Percentiles rank a stretch among this genome's conserved stretches.
phyloP scores from a whole-genome alignment of 768 basidiomycete species.

The Lactarius hatsudake region DNA sequence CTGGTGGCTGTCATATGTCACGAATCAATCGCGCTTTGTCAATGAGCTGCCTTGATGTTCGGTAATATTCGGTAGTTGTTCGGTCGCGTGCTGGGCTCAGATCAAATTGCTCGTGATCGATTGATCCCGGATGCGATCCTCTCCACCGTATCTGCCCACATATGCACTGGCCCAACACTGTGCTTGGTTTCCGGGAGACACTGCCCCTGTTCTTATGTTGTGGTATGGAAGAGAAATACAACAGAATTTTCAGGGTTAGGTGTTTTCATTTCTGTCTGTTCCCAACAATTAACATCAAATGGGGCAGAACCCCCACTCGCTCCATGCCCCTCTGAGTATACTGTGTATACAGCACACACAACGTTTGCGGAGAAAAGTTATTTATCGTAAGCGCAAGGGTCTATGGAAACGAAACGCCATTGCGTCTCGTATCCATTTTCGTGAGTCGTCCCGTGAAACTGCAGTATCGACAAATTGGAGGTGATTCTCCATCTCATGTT shows the following conservation, averaged over 20 bases:
- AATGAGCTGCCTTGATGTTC: background rate
- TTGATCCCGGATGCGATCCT: background rate
- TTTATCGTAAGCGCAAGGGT: background rate
- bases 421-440: background rate
- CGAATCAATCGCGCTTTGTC: background rate
- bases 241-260: background rate
- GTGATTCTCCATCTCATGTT: background rate
- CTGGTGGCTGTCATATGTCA: background rate
- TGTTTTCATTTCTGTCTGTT: background rate
- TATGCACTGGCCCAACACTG: background rate
- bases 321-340: background rate
- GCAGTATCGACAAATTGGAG: background rate
- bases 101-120: background rate
- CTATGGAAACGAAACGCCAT: background rate
- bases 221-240: background rate
- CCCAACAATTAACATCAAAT: background rate
- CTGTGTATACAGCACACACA: background rate
- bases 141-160: background rate
- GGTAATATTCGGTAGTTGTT: background rate
- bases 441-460: background rate
- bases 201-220: background rate
- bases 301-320: background rate
- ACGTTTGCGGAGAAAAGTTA: background rate
- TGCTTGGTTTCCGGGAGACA: background rate
- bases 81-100: background rate